Evolutionary conservation across 1,139 yeast genomes (phyloP), one percentile per base, ranked within the genome.

Genomic region (Blastobotrys capitulatus): DNA sequence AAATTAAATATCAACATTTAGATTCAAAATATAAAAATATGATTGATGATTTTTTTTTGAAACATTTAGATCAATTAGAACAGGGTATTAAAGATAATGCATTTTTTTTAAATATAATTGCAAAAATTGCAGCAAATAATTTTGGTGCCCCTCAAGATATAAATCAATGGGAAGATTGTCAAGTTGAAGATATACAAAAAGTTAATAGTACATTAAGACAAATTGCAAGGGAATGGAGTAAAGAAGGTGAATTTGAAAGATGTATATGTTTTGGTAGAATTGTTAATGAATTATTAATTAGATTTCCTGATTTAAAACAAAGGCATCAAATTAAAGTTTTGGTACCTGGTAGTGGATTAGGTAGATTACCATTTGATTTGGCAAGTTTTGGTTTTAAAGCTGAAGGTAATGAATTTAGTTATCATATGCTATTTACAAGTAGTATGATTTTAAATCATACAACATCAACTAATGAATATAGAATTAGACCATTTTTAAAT

Each of bases 401-500:
- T n/a, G 89, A 86, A 57, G 96, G 96, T 0, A 88, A 87, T 63
- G 96, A 89, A 62, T 78, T 83, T 59, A 82, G 92, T 20, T 83
- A 82, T 60, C 94, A 84, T 60, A 87, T 88, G 95, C 69, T 87
- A 3, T 66, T 85, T 19, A 74, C 82, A 9, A 83, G 94, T 12
- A 79, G 78, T 57, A 82, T 73, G 54, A 66, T 88, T 8, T 65
- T 88, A 26, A 86, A 86, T 60, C 74, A 74, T 50, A 72, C 63
- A 2, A 42, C 76, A 53, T 60, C 77, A 2, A 77, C 83, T 57
- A 79, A 83, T 60, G 74, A 77, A 52, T 86, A 76, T 62, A 71
- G 81, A 1, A 79, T 89, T 1, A 71, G 72, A 52, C 97, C 97
- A 0, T 86, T 75, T 61, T 65, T 84, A 26, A 94, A 86, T 62